Conservation (phyloP, 345 rosid genomes). For the Capsella bursapastoris region DNA sequence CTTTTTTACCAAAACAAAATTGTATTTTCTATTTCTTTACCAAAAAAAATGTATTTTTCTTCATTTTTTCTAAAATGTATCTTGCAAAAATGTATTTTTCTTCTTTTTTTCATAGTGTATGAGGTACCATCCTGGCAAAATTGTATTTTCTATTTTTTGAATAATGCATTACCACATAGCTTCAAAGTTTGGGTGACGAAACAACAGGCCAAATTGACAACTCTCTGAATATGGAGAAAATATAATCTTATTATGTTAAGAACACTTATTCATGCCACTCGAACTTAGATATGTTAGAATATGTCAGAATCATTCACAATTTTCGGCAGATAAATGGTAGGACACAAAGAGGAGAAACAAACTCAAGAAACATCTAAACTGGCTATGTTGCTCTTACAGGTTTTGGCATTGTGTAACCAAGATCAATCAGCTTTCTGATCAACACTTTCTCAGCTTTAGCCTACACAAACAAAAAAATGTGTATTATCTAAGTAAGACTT, state of each 20-base stretch:
- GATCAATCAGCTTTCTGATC: conserved; percentile 68
- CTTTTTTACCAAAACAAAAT: too few relatives aligned
- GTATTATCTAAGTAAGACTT: background rate
- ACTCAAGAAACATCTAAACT: background rate
- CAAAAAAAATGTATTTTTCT: too few relatives aligned
- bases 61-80: too few relatives aligned
- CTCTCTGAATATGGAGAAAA: background rate
- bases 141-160: too few relatives aligned
- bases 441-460: conserved; percentile 79
- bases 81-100: too few relatives aligned
- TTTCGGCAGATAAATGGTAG: background rate
- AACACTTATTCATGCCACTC: background rate
- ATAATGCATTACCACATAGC: background rate
- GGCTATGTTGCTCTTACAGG: conserved; percentile 36
- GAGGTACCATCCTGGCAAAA: too few relatives aligned
- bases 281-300: background rate
- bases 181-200: background rate
- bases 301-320: background rate
- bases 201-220: background rate
- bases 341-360: conserved; percentile 24
- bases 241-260: background rate
- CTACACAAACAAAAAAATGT: conserved; percentile 44
- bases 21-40: too few relatives aligned
- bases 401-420: conserved; percentile 66
- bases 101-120: too few relatives aligned